Evolutionary conservation across 768 basidiomycete genomes (phyloP).

Genomic region (Mycena indigotica): DNA sequence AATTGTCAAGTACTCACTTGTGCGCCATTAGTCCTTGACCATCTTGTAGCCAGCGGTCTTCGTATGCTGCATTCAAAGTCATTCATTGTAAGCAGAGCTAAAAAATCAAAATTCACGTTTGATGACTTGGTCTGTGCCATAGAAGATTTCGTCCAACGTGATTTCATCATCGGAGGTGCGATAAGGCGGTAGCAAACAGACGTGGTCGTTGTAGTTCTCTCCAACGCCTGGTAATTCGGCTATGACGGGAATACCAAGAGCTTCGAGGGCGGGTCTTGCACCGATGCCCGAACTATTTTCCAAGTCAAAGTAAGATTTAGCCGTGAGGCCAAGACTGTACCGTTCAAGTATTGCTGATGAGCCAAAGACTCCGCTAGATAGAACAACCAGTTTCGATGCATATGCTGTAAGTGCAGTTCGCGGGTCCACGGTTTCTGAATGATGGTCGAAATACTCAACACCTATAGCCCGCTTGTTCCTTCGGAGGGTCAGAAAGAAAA

Average conservation of each 20-base stretch:
- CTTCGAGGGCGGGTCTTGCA: constrained; percentile 45
- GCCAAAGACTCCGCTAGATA: constrained; percentile 58
- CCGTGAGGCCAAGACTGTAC: constrained; percentile 15
- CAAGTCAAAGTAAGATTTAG: constrained; percentile 1
- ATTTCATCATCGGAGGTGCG: constrained; percentile 46
- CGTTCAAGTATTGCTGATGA: constrained; percentile 59
- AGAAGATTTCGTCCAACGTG: constrained; percentile 52
- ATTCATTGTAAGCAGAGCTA: constrained; percentile 10
- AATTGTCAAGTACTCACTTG: constrained; percentile 45
- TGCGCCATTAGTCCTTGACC: constrained; percentile 55
- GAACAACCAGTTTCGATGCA: constrained; percentile 49
- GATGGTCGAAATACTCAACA: constrained; percentile 52
- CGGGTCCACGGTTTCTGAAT: constrained; percentile 26
- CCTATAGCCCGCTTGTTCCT: constrained; percentile 49
- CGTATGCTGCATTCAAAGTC: too few species aligned
- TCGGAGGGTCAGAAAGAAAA: background rate
- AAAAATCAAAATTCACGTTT: constrained; percentile 34
- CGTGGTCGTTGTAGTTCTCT: constrained; percentile 62
- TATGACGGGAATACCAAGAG: constrained; percentile 47
- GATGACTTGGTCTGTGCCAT: constrained; percentile 39
- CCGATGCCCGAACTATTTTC: constrained; percentile 64
- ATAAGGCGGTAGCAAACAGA: constrained; percentile 40
- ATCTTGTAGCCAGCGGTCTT: constrained; percentile 31
- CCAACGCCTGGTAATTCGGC: constrained; percentile 79
- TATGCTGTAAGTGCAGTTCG: constrained; percentile 26